Conservation (phyloP, 495 filamentous ascomycete species). For the Hyaloscypha hepaticicola region DNA sequence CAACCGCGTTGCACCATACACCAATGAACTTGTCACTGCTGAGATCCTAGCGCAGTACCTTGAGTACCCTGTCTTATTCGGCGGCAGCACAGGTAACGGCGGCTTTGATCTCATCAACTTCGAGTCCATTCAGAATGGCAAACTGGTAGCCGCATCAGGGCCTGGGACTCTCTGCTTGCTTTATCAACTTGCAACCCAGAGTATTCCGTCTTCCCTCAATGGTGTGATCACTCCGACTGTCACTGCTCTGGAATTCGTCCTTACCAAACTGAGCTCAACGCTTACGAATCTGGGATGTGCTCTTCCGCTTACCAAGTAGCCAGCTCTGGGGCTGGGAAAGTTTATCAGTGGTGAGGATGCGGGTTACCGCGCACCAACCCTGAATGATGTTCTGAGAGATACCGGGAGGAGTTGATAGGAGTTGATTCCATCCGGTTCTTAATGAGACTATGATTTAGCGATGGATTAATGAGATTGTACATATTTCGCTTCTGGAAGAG, state of each 20-base stretch:
- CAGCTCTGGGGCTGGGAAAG: neutral
- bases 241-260: conserved; percentile 31
- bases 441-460: neutral
- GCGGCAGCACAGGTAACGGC: conserved; percentile 36
- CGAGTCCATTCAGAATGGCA: conserved; percentile 35
- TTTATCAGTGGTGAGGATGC: neutral
- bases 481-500: neutral
- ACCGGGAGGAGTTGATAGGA: neutral
- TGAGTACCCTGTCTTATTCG: conserved; percentile 40
- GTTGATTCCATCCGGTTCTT: neutral
- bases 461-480: conserved; percentile 4
- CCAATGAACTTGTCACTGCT: conserved; percentile 29
- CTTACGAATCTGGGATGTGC: conserved; percentile 39
- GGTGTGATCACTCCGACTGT: conserved; percentile 35
- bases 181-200: conserved; percentile 39
- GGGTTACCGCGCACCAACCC: neutral
- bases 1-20: conserved; percentile 38
- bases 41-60: conserved; percentile 39
- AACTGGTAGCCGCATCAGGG: conserved; percentile 24
- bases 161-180: conserved; percentile 34
- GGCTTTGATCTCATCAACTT: conserved; percentile 37
- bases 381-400: neutral
- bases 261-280: conserved; percentile 27
- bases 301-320: conserved; percentile 20
- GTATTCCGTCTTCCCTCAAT: conserved; percentile 34